These are phyloP conservation scores for Jacaranda copaia DNA, from an alignment of 257 asterid species.

Conservation along the genomic window DNA sequence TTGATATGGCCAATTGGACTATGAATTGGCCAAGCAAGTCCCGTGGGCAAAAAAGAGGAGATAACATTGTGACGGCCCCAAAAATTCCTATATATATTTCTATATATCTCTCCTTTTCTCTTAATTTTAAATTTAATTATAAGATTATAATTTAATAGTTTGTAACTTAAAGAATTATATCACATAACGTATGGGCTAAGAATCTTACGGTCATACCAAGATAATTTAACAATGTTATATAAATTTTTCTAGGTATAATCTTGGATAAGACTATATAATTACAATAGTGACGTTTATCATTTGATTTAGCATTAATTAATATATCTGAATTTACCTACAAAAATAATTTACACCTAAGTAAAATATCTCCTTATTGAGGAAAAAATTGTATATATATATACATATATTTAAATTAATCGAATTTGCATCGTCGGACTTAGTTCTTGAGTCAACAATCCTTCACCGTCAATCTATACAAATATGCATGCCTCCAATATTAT, in stretches of 20 bases:
- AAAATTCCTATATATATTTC: not conserved
- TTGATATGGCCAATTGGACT: conserved; percentile 13
- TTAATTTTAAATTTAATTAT: not conserved
- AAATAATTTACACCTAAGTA: no score
- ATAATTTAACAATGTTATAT: not conserved
- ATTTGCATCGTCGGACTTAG: no score
- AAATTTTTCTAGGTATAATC: not conserved
- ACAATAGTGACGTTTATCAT: no score
- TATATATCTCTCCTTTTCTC: not conserved
- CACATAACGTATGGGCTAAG: not conserved
- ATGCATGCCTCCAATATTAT: no score
- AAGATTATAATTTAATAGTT: not conserved
- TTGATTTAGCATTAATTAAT: no score
- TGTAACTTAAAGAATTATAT: not conserved
- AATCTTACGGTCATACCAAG: not conserved
- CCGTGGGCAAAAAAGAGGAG: not conserved
- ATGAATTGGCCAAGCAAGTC: conserved; percentile 5
- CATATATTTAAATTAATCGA: no score
- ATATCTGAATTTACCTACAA: no score
- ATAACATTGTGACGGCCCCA: conserved; percentile 21
- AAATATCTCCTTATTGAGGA: no score
- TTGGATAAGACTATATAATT: not conserved
- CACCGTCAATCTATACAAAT: no score
- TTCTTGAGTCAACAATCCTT: no score
- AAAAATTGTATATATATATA: no score